A percentile compares a stretch with the other conserved stretches of the same genome.
Evolutionary conservation across 305 asterid genomes (phyloP).

Genomic region (Euphrasia arctica): DNA sequence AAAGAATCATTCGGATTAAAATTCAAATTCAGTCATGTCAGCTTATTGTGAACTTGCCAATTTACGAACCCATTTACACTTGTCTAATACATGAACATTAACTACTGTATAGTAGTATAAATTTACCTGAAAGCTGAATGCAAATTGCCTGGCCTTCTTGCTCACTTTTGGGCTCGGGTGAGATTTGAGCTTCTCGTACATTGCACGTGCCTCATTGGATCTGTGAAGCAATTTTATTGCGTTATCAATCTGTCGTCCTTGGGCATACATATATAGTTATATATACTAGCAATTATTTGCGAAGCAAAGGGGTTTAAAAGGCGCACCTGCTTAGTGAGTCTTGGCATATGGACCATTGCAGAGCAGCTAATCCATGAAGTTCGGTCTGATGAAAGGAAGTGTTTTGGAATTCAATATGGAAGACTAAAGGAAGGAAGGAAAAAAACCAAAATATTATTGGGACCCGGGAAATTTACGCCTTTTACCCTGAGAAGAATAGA

Average conservation of each 20-base stretch:
- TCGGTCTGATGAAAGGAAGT: conserved; percentile 45
- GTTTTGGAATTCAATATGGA: conserved; percentile 6
- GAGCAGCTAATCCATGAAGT: conserved; percentile 91
- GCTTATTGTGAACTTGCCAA: too few relatives aligned
- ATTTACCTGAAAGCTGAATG: conserved; percentile 77
- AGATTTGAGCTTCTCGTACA: conserved; percentile 89
- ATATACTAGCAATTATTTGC: neutral
- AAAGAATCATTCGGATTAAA: too few relatives aligned
- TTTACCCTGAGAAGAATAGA: too few relatives aligned
- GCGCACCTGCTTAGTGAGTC: conserved; percentile 76
- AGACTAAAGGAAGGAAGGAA: neutral
- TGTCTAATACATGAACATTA: conserved; percentile 6
- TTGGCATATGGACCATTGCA: conserved; percentile 94
- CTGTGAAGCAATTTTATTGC: conserved; percentile 29
- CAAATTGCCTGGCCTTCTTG: conserved; percentile 75
- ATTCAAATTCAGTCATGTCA: too few relatives aligned
- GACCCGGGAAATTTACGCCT: neutral
- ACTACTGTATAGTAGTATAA: neutral
- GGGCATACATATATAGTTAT: too few relatives aligned
- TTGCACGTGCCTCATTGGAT: conserved; percentile 58
- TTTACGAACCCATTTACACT: neutral
- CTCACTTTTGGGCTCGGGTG: conserved; percentile 74
- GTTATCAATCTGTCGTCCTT: too few relatives aligned
- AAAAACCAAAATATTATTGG: neutral
- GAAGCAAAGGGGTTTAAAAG: neutral